Conservation (phyloP, 257 asterid species). For the Solanum microdontum region DNA sequence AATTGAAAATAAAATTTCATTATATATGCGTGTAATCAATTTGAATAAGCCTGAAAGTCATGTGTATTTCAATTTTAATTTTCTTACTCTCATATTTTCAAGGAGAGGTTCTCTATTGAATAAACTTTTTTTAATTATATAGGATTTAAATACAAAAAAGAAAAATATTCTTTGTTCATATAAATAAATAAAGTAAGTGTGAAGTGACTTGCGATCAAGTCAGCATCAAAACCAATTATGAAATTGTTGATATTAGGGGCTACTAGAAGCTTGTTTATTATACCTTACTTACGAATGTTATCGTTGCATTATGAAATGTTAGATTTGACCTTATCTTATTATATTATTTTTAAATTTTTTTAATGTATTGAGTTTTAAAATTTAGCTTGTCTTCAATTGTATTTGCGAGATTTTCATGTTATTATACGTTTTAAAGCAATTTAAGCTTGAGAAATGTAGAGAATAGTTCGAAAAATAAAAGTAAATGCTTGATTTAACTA, state of each 20-base stretch:
- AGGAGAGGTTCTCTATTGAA: not conserved
- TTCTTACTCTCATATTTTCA: not conserved
- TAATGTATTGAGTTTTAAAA: not conserved
- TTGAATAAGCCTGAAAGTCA: not conserved
- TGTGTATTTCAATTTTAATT: not conserved
- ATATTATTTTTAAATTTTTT: not conserved
- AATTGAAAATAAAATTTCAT: not conserved
- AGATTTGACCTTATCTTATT: not conserved
- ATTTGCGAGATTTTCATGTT: not conserved
- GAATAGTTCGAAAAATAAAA: not conserved
- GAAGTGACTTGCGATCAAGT: not conserved
- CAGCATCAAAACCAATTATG: not conserved
- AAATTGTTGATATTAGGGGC: not conserved
- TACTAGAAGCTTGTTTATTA: not conserved
- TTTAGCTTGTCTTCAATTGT: not conserved
- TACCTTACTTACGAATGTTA: not conserved
- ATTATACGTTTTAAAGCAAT: not conserved
- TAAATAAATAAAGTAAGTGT: not conserved
- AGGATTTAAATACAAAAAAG: not conserved
- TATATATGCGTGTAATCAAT: not conserved
- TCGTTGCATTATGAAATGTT: not conserved
- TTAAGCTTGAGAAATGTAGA: not conserved
- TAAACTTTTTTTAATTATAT: not conserved
- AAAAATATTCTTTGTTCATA: not conserved
- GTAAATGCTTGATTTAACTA: too few species aligned